Evolutionary conservation across 2,329 filamentous ascomycete genomes (phyloP), one percentile per base, ranked within the genome.

Genomic region (Xylogone sp.): DNA sequence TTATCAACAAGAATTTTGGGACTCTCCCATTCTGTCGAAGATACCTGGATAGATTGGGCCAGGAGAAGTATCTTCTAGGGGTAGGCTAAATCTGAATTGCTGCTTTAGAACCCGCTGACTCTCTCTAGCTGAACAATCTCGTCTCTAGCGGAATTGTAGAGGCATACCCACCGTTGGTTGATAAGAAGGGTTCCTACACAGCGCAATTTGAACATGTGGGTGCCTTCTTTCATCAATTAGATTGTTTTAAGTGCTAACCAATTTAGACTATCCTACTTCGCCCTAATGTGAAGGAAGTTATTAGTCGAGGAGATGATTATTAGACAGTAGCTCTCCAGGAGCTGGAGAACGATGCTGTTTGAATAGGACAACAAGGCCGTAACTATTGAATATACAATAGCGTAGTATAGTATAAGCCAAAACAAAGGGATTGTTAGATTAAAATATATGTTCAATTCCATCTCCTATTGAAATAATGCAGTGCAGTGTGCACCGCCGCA

Each of bases 1-100:
- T 90, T 27, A 97, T 97, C 70, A 94, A 90, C 73, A 96, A 96
- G 79, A 96, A 96, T 72, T 97, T 97, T 69, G 90, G 90, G 59
- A 96, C 91, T 1, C 72, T 97, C 60, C 91, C 91, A 2, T 97
- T 91, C 71, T 96, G 90, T 70, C 81, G 92, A 57, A 84, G 92
- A 60, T 97, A 96, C 68, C 77, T 97, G 54, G 92, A 97, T 71
- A 86, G 92, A 50, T 72, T 97, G n/a, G 92, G 93, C 21, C 89
- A 95, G 69, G 90, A 97, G 55, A 96, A 96, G 71, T 97, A 97
- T 67, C 80, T 96, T 34, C 78, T 96, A 7, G 92, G 92, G 44
- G 88, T 93, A 75, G 69, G 84, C 71, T 39, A 39, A 19, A 20
- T 43, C 1, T 9, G 2, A 9, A n/a, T 13, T 46, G 47, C 20